These are phyloP conservation scores for Thraustotheca clavata DNA, from an alignment of 352 stramenopile genomes.

Conservation along the genomic window DNA sequence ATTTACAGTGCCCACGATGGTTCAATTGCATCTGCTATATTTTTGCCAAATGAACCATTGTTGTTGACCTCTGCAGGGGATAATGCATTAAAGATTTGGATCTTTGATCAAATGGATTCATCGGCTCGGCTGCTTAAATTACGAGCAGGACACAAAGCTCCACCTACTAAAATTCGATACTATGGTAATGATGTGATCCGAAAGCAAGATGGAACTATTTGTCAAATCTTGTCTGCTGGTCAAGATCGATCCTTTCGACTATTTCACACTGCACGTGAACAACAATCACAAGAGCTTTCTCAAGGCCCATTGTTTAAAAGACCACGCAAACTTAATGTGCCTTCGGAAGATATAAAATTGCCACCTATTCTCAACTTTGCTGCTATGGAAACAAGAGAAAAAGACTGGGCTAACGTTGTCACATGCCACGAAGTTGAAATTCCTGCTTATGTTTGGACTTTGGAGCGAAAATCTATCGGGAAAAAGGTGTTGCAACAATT, in stretches of 20 bases:
- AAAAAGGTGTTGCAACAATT: slow-evolving; percentile 89
- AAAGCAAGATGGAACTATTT: slow-evolving; percentile 61
- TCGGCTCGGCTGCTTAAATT: slow-evolving; percentile 84
- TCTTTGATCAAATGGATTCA: slow-evolving; percentile 86
- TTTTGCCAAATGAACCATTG: slow-evolving; percentile 83
- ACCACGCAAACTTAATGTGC: slow-evolving; percentile 80
- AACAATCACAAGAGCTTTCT: slow-evolving; percentile 85
- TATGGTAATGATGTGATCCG: slow-evolving; percentile 75
- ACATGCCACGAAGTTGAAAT: slow-evolving; percentile 91
- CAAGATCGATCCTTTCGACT: slow-evolving; percentile 86
- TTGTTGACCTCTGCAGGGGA: slow-evolving; percentile 80
- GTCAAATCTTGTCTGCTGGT: slow-evolving; percentile 86
- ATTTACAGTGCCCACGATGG: slow-evolving; percentile 73
- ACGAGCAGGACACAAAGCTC: slow-evolving; percentile 75
- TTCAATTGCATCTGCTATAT: slow-evolving; percentile 58
- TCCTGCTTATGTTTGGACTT: slow-evolving; percentile 93
- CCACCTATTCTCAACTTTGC: slow-evolving; percentile 88
- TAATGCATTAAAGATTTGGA: slow-evolving; percentile 92
- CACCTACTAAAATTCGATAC: slow-evolving; percentile 82
- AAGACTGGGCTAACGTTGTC: slow-evolving; percentile 91
- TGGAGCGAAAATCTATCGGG: slow-evolving; percentile 87
- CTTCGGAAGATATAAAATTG: slow-evolving; percentile 83
- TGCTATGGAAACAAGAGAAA: slow-evolving; percentile 77
- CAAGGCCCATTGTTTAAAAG: slow-evolving; percentile 88
- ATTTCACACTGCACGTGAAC: slow-evolving; percentile 86